Evolutionary conservation across 2,329 filamentous ascomycete species (phyloP).

Genomic region (Stagonosporopsis vannaccii): DNA sequence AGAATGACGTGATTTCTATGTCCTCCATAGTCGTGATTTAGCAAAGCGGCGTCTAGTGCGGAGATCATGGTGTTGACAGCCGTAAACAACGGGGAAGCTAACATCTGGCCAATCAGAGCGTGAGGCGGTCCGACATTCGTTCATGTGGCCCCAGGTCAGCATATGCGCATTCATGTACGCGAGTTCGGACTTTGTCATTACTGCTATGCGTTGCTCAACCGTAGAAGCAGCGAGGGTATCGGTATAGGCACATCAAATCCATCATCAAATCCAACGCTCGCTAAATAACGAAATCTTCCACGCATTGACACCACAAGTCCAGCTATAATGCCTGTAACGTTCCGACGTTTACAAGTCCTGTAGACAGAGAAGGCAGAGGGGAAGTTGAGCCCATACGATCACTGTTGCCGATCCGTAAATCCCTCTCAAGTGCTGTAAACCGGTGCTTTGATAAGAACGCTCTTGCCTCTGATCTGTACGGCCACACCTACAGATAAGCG

Average conservation of each 20-base stretch:
- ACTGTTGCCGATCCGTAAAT: constrained; percentile 5
- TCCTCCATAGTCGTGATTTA: constrained; percentile 32
- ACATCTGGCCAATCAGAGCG: constrained; percentile 7
- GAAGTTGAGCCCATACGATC: background rate
- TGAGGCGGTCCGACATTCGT: constrained; percentile 6
- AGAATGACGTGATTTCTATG: constrained; percentile 39
- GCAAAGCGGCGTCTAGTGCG: constrained; percentile 11
- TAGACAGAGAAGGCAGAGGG: constrained; percentile 1
- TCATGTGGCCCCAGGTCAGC: background rate
- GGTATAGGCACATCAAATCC: constrained; percentile 33
- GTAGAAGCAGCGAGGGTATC: constrained; percentile 46
- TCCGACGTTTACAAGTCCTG: constrained; percentile 11
- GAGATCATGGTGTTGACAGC: constrained; percentile 30
- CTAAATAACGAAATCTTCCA: constrained; percentile 13
- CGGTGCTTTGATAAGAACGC: constrained; percentile 58
- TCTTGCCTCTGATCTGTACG: constrained; percentile 58
- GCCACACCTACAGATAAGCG: constrained; percentile 57
- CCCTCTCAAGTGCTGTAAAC: constrained; percentile 51
- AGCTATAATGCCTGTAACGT: constrained; percentile 19
- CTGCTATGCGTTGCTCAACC: constrained; percentile 23
- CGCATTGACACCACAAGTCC: constrained; percentile 13
- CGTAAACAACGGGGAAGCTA: constrained; percentile 38
- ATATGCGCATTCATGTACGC: background rate
- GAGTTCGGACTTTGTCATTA: background rate
- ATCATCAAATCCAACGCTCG: constrained; percentile 22